Evolutionary conservation across 2,329 filamentous ascomycete species (phyloP), one percentile per base, ranked within the genome.

Genomic region (Aspergillus calidoustus): DNA sequence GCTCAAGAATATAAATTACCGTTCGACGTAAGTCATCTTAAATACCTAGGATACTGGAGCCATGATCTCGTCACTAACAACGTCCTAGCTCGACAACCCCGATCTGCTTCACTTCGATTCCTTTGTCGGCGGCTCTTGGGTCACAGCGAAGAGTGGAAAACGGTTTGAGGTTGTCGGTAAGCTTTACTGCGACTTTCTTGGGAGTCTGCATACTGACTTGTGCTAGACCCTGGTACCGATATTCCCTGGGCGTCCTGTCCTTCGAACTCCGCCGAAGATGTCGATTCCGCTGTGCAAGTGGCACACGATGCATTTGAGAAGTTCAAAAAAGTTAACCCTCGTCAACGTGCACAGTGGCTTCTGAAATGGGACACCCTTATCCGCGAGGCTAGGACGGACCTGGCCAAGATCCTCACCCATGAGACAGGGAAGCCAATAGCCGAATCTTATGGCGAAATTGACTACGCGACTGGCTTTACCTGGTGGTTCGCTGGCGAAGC

Each of bases 361-460:
- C 74, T 88, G 58, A 86, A 86, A 73, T 91, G 88, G 87, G 85
- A 90, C 73, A 74, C 81, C 3, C 79, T 91, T 59, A 89, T 90
- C 66, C 82, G 84, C 7, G 85, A 85, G 56, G 85, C 88, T 66
- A 81, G 79, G 62, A 84, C 88, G 54, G 88, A 90, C 66, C 75
- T 90, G 38, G 86, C 87, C 3, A 83, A 83, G 23, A 86, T 89
- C 59, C 77, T 89, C 3, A 87, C 86, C 0, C 85, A 88, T 62
- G 84, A 88, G 71, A 87, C 84, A 0, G 86, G 86, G 3, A 87
- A 87, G 66, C 84, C 86, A 1, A 74, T 86, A 0, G 71, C 77
- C 13, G 85, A 88, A 67, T 80, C 86, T 0, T 73, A 79, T 5
- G 84, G 79, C 5, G 86, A 88, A 67, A 73, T 88, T 46, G 84